Percentiles rank a stretch among this genome's conserved stretches.
These are phyloP conservation scores for Athelia psychrophila DNA, from an alignment of 1,284 basidiomycete genomes.

Conservation along the genomic window DNA sequence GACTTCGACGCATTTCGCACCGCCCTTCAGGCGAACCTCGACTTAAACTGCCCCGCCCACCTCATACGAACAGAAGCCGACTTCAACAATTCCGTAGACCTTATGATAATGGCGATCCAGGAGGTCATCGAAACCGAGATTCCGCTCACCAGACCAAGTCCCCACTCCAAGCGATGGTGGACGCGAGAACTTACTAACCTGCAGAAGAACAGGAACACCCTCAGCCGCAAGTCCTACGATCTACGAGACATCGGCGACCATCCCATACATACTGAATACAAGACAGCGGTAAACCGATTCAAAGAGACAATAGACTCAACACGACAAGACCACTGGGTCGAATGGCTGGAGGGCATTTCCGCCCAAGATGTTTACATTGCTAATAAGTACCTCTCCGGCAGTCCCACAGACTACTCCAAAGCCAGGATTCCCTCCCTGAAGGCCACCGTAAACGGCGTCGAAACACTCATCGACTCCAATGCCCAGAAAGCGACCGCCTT, in stretches of 20 bases:
- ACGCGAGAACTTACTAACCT: constrained; percentile 3
- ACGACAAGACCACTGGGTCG: background rate
- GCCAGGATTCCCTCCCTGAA: background rate
- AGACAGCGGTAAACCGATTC: background rate
- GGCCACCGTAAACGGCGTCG: background rate
- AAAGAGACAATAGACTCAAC: background rate
- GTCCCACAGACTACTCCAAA: background rate
- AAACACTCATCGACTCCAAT: background rate
- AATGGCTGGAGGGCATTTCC: background rate
- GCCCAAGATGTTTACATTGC: background rate
- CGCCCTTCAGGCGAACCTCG: background rate
- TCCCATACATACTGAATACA: background rate
- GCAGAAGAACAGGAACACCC: background rate
- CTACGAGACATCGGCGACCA: background rate
- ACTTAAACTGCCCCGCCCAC: background rate
- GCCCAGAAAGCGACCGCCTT: background rate
- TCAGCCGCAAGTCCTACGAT: background rate
- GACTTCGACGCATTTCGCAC: background rate
- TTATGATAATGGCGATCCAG: background rate
- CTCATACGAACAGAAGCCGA: background rate
- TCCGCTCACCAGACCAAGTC: constrained; percentile 5
- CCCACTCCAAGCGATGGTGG: constrained; percentile 10
- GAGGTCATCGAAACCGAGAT: background rate
- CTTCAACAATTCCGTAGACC: background rate
- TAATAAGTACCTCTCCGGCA: background rate